A percentile compares a stretch with the other conserved stretches of the same genome.
Conservation (phyloP, 2,329 filamentous ascomycete species). For the Escovopsis sp. region DNA sequence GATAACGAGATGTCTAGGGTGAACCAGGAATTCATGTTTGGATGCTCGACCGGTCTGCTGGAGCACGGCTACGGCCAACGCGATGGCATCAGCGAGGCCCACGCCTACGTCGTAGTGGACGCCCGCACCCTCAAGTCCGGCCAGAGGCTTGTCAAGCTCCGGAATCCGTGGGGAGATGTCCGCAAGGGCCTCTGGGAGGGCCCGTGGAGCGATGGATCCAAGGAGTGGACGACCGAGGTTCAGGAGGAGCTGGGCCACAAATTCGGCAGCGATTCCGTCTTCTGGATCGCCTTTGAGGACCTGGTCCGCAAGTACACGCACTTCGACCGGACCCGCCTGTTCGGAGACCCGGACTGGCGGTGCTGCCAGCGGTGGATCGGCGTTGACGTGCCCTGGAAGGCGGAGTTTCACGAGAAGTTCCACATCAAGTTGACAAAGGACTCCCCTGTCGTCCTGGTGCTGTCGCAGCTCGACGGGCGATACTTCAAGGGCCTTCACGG, state of each 20-base stretch:
- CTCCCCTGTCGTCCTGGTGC: slow-evolving; percentile 41
- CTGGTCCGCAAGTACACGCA: slow-evolving; percentile 45
- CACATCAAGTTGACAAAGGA: slow-evolving; percentile 39
- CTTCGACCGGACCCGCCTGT: slow-evolving; percentile 47
- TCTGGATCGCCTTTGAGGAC: slow-evolving; percentile 49
- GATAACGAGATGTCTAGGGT: slow-evolving; percentile 63
- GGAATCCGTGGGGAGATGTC: slow-evolving; percentile 45
- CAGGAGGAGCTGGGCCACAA: slow-evolving; percentile 41
- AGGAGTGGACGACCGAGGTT: slow-evolving; percentile 44
- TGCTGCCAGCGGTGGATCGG: slow-evolving; percentile 45
- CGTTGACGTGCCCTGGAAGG: slow-evolving; percentile 45
- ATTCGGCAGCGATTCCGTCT: slow-evolving; percentile 46
- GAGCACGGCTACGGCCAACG: slow-evolving; percentile 46
- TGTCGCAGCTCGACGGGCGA: slow-evolving; percentile 45
- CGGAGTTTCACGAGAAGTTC: slow-evolving; percentile 47
- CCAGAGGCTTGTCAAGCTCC: slow-evolving; percentile 40
- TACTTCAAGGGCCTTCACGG: slow-evolving; percentile 48
- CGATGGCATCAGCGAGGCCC: slow-evolving; percentile 40
- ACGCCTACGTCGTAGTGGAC: slow-evolving; percentile 47
- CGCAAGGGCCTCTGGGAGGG: slow-evolving; percentile 45
- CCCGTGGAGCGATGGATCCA: slow-evolving; percentile 42
- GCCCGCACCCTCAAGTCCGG: slow-evolving; percentile 36
- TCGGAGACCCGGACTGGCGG: slow-evolving; percentile 40
- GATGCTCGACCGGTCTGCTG: slow-evolving; percentile 50
- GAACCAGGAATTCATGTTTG: slow-evolving; percentile 66